Conservation (phyloP, 257 asterid species). For the Solanum rostratum region DNA sequence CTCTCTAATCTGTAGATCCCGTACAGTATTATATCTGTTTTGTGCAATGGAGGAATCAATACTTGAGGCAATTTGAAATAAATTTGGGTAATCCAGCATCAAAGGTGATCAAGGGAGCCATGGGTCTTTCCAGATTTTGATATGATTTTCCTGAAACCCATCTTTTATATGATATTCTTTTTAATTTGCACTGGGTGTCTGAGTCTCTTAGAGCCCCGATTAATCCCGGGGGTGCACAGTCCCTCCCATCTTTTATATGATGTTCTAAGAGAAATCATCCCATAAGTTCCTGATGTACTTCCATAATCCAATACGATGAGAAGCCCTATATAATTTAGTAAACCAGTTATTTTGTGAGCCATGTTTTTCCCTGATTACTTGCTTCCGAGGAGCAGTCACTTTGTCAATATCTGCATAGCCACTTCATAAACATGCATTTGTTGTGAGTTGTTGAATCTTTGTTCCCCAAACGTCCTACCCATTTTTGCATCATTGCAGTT, state of each 20-base stretch:
- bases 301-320: not conserved
- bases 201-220: too few relatives aligned
- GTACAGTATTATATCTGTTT: not conserved
- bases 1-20: not conserved
- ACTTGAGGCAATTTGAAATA: not conserved
- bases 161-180: too few relatives aligned
- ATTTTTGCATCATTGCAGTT: not conserved
- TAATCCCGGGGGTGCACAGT: too few relatives aligned
- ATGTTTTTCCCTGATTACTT: not conserved
- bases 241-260: too few relatives aligned
- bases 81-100: not conserved
- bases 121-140: too few relatives aligned
- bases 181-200: too few relatives aligned
- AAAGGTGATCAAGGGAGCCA: not conserved
- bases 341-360: not conserved
- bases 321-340: not conserved
- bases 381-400: not conserved
- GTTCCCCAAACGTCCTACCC: not conserved
- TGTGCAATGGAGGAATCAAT: not conserved
- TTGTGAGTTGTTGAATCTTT: not conserved
- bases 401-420: not conserved
- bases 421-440: not conserved
- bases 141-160: too few relatives aligned
- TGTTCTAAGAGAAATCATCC: too few relatives aligned
- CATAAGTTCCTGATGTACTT: too few relatives aligned